Base-by-base conservation (phyloP, 2,329 filamentous ascomycete species). In the Aureobasidium zeae region DNA sequence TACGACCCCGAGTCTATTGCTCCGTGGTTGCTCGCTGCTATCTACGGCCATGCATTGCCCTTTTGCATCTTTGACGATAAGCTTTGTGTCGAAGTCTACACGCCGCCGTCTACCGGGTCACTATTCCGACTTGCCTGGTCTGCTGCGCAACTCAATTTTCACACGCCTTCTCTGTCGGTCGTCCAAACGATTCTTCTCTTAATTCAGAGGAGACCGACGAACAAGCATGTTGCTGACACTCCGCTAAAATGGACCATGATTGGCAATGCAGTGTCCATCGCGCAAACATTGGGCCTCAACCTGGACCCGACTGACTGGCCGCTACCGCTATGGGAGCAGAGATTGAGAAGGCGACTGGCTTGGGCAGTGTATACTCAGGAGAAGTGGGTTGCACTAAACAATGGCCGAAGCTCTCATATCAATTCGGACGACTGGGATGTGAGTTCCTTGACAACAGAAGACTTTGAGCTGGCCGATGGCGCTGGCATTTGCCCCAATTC, bases 301-400 rank as follows among this genome's bases (percentile, higher is more conserved):
- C 64, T 79, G 1, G 77, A 82, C 53, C 78, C 76, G 49, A 71
- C 73, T 0, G 59, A 65, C 15, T 83, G 79, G 79, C 69, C 71
- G 9, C 73, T 82, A 30, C 77, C 77, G 2, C 60, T 63, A 0
- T 81, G 77, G 76, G 79, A 82, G 52, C 70, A 74, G 43, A 73
- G 76, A 0, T 61, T 81, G 13, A 65, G 79, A 11, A 74, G 75
- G 52, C 64, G 79, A 11, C 60, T 82, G 0, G 76, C 74, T 0
- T 83, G 79, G 78, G 77, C 72, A 2, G 58, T 80, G 0, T 81
- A 72, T 49, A 76, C 79, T 67, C 77, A 81, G 54, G 78, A 82
- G 49, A 77, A 74, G 52, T 79, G 73, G 76, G 70, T 72, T 2
- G 68, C 72, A 2, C 63, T 77, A 26, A 69, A 74, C 20, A 71